A percentile compares a stretch with the other conserved stretches of the same genome.
These are phyloP conservation scores for Ophiostoma ulmi DNA, from an alignment of 2,329 filamentous ascomycete species.

Conservation along the genomic window DNA sequence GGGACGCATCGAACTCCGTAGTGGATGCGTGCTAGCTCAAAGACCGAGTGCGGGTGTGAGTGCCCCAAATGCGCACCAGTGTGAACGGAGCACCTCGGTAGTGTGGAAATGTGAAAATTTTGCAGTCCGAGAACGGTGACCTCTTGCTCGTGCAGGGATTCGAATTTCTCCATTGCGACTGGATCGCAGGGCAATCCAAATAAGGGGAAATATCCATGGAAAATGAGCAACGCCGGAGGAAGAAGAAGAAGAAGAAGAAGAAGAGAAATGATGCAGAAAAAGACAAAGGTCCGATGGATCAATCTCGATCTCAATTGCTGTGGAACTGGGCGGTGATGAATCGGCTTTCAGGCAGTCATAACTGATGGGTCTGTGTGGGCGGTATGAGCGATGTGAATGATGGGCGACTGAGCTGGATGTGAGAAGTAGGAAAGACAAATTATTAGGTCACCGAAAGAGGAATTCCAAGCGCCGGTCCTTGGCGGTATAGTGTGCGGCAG, in stretches of 20 bases:
- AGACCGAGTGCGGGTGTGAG: background rate
- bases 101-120: constrained; percentile 11
- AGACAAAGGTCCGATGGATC: background rate
- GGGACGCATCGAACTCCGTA: background rate
- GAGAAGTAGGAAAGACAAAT: background rate
- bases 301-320: constrained; percentile 8
- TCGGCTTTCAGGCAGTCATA: background rate
- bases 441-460: background rate
- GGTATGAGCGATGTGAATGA: background rate
- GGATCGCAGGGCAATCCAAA: constrained; percentile 9
- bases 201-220: constrained; percentile 1
- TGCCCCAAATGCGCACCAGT: background rate
- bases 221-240: background rate
- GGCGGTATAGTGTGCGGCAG: background rate
- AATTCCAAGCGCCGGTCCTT: background rate
- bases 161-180: constrained; percentile 6
- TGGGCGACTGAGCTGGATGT: background rate
- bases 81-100: background rate
- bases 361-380: background rate
- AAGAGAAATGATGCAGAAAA: background rate
- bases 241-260: background rate
- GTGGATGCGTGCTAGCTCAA: constrained; percentile 5
- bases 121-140: constrained; percentile 11
- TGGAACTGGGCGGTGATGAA: background rate
- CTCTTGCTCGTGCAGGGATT: constrained; percentile 4